These are phyloP conservation scores for Monoraphidium neglectum DNA, from an alignment of 139 green algal species.

Conservation along the genomic window DNA sequence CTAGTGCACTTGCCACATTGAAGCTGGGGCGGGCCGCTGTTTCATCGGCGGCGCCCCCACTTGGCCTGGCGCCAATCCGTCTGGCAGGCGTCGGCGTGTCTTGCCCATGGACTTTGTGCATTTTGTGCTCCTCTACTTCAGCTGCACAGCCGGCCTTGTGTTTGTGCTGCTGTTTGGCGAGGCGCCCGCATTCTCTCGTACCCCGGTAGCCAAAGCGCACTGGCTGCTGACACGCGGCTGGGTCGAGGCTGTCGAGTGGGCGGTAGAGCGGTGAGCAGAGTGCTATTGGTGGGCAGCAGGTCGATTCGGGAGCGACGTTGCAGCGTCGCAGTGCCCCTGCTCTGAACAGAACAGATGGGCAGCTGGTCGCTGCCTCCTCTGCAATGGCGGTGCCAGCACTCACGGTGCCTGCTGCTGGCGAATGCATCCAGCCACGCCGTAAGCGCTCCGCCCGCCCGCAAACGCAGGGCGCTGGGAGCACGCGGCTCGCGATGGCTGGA, in stretches of 20 bases:
- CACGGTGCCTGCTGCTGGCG: slow-evolving; percentile 12
- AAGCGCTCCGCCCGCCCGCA: no score
- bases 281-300: neutral
- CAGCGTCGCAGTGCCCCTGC: neutral
- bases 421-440: no score
- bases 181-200: slow-evolving; percentile 28
- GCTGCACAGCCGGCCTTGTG: slow-evolving; percentile 33
- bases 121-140: slow-evolving; percentile 38
- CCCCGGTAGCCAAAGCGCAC: slow-evolving; percentile 44
- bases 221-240: slow-evolving; percentile 46
- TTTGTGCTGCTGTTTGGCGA: slow-evolving; percentile 60
- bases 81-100: no score
- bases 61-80: no score
- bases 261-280: neutral
- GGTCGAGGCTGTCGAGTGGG: slow-evolving; percentile 37
- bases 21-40: no score
- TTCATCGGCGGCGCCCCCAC: no score
- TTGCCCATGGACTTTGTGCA: slow-evolving; percentile 34
- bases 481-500: slow-evolving; percentile 17
- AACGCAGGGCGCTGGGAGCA: neutral
- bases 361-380: slow-evolving; percentile 9
- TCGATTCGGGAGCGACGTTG: neutral
- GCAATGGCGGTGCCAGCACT: neutral
- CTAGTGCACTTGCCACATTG: no score
- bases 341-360: neutral